Base-by-base conservation (phyloP, 192 early-diverging fungal genomes). In the Backusella tuberculispora region DNA sequence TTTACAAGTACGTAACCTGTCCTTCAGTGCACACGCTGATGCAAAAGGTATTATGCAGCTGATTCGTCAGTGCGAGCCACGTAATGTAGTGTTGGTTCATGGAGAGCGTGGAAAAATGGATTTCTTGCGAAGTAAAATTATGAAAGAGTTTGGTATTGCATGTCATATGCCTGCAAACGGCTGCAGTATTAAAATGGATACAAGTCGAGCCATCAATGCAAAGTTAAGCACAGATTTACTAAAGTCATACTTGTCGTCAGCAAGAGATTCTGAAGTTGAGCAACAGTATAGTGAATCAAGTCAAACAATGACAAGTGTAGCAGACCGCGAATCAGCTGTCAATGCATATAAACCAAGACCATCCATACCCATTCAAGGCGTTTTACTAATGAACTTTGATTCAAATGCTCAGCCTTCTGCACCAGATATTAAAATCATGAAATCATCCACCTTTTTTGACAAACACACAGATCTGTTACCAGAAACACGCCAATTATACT, bases 31-130 rank as follows among this genome's bases (percentile, higher is more conserved):
- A 0, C 98, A 99, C 48, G 97, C 98, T 1, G 98, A 99, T 76
- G 93, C 96, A 9, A 98, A 98, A 80, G 98, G 98, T 6, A 99
- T 99, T 71, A 90, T 99, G 92, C 92, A 95, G 83, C 85, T 99
- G 38, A 95, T 98, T 69, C 88, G 89, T 6, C 94, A 97, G 83
- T 95, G 94, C 48, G 89, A 93, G 65, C 92, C 96, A 9, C 82
- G 88, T n/a, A 92, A 97, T 81, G 94, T 95, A 1, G 92, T 99
- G 21, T 80, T 99, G 9, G 97, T 99, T 0, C 98, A 99, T 69
- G 98, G 98, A 5, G 97, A 99, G 79, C 94, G 92, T 80, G 82
- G 83, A 34, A 91, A 95, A 41, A 98, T 99, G 97, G 88, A 85
- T 40, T 90, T 89, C 53, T 77, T 99, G 42, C 93, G 94, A 76